Percentiles rank a stretch among this genome's conserved stretches.
Evolutionary conservation across 2,329 filamentous ascomycete species (phyloP).

Genomic region (Apiospora hydei): DNA sequence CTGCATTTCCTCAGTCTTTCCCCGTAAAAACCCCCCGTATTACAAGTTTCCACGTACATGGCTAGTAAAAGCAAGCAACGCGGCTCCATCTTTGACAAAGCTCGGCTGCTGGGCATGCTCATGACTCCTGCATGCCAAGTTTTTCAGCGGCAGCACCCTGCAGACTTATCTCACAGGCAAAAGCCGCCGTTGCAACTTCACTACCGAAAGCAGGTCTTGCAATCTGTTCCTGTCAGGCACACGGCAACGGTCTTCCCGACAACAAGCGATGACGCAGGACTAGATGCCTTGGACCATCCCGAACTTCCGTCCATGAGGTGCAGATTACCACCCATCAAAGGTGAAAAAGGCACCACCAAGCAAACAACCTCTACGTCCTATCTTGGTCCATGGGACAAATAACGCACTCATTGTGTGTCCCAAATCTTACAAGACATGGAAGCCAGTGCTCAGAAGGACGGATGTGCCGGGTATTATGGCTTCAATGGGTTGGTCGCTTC

Average conservation of each 20-base stretch:
- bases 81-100: conserved; percentile 2
- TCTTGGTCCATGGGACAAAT: no score
- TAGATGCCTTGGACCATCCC: neutral
- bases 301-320: no score
- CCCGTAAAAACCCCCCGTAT: neutral
- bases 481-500: neutral
- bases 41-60: neutral
- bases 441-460: neutral
- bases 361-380: neutral
- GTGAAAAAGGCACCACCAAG: neutral
- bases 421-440: neutral
- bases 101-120: neutral
- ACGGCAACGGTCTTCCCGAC: neutral
- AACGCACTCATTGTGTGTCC: no score
- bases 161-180: neutral
- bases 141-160: neutral
- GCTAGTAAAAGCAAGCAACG: neutral
- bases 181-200: neutral
- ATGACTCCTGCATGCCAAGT: conserved; percentile 6
- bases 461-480: neutral
- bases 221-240: neutral
- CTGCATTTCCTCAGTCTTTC: neutral
- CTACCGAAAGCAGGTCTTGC: neutral
- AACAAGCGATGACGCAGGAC: neutral
- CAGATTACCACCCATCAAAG: no score